These are phyloP conservation scores for Hyparrhenia diplandra DNA, from an alignment of 176 grass and related monocot species.

Conservation along the genomic window DNA sequence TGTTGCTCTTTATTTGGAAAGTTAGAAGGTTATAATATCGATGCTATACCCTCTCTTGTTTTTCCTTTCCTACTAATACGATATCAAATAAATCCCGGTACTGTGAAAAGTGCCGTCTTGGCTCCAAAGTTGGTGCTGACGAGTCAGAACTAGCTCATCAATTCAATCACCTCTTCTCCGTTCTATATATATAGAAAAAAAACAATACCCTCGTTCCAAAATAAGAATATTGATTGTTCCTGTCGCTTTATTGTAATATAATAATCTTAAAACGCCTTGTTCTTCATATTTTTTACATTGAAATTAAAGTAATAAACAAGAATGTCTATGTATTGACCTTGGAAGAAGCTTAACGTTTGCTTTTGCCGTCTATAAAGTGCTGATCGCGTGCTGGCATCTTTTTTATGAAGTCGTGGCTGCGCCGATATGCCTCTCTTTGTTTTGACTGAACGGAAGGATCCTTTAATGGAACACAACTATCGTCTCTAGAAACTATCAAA, in stretches of 20 bases:
- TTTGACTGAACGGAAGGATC: slow-evolving; percentile 20
- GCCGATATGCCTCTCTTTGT: background rate
- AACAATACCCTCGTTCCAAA: background rate
- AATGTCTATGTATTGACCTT: background rate
- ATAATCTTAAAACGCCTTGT: background rate
- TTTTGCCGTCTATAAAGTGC: background rate
- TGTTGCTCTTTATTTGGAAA: no score
- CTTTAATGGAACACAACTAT: background rate
- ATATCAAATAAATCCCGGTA: no score
- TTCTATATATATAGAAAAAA: background rate
- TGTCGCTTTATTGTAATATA: background rate
- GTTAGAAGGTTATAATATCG: no score
- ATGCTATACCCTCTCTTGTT: no score
- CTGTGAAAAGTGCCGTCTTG: no score
- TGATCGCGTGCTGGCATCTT: slow-evolving; percentile 26
- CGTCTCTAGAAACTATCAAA: background rate
- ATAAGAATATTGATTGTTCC: background rate
- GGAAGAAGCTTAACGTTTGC: background rate
- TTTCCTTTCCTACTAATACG: no score
- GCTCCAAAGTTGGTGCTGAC: background rate
- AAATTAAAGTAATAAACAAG: no score
- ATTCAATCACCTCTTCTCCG: background rate
- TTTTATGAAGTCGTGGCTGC: background rate
- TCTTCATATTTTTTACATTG: background rate
- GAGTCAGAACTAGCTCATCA: background rate